A percentile compares a stretch with the other conserved stretches of the same genome.
phyloP scores from a whole-genome alignment of 1,284 basidiomycete genomes.

The Cryptococcus sp. region DNA sequence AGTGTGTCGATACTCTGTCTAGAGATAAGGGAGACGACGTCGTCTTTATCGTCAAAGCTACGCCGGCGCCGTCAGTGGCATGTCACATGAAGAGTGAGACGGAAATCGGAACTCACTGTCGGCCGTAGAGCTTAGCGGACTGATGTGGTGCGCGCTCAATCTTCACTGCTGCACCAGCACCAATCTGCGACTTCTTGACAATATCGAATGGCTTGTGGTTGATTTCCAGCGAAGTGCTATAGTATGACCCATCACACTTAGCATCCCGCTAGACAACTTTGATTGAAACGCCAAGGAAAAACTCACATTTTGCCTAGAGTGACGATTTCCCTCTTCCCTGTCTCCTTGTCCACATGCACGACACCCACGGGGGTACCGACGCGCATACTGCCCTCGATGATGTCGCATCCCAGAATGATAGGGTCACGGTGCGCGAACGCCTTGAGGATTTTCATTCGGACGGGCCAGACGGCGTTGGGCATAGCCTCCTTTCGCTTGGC shows the following conservation, averaged over 20 bases:
- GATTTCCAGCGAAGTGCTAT: slow-evolving; percentile 88
- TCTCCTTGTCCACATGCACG: slow-evolving; percentile 76
- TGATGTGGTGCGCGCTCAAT: slow-evolving; percentile 97
- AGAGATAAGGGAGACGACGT: slow-evolving; percentile 85
- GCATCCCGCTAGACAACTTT: no score
- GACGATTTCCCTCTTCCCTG: slow-evolving; percentile 88
- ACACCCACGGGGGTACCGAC: slow-evolving; percentile 95
- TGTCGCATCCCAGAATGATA: slow-evolving; percentile 96
- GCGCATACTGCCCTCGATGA: slow-evolving; percentile 88
- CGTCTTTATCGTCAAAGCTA: slow-evolving; percentile 91
- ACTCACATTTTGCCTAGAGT: slow-evolving; percentile 91
- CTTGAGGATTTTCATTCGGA: slow-evolving; percentile 86
- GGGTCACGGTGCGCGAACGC: slow-evolving; percentile 96
- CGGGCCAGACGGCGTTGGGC: slow-evolving; percentile 95
- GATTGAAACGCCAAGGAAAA: neutral
- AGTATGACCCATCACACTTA: neutral
- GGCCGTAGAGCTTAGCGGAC: slow-evolving; percentile 87
- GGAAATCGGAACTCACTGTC: slow-evolving; percentile 41
- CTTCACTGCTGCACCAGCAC: slow-evolving; percentile 96
- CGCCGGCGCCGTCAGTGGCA: neutral
- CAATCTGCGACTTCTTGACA: slow-evolving; percentile 89
- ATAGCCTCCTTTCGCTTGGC: slow-evolving; percentile 91
- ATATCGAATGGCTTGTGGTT: slow-evolving; percentile 82
- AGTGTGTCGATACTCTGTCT: slow-evolving; percentile 92
- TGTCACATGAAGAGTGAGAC: neutral